Evolutionary conservation across 2,329 filamentous ascomycete species (phyloP).

Genomic region (Fusarium pseudoanthophilum): DNA sequence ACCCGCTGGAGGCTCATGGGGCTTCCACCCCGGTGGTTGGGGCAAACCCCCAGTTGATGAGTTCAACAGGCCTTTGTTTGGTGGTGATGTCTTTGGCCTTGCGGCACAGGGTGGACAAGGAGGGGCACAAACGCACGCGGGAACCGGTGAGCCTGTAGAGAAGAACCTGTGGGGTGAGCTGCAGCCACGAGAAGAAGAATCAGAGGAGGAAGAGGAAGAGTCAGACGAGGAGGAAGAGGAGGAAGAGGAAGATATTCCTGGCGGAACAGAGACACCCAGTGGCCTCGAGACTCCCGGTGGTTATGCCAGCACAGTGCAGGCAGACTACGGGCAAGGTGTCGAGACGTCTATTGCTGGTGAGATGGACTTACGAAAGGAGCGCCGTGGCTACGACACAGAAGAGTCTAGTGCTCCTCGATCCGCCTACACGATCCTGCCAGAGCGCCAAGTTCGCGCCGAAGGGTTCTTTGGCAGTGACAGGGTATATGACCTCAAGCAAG

Average conservation of each 20-base stretch:
- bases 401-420: conserved; percentile 78
- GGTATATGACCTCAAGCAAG: conserved; percentile 82
- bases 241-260: conserved; percentile 69
- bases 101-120: conserved; percentile 54
- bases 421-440: conserved; percentile 89
- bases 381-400: conserved; percentile 88
- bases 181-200: conserved; percentile 79
- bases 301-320: conserved; percentile 81
- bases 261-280: conserved; percentile 77
- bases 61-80: conserved; percentile 89
- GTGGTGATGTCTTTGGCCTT: conserved; percentile 93
- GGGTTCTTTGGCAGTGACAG: conserved; percentile 98
- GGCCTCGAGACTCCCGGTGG: conserved; percentile 85
- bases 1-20: conserved; percentile 89
- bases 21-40: conserved; percentile 94
- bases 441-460: conserved; percentile 84
- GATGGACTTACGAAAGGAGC: conserved; percentile 87
- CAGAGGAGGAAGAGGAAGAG: conserved; percentile 79
- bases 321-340: conserved; percentile 77
- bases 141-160: conserved; percentile 81
- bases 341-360: conserved; percentile 84
- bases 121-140: conserved; percentile 50
- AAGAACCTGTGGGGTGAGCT: conserved; percentile 92
- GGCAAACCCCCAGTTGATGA: conserved; percentile 97
- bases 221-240: conserved; percentile 76